Base-by-base conservation (phyloP, 2,329 filamentous ascomycete genomes). In the Cercospora citrullina region DNA sequence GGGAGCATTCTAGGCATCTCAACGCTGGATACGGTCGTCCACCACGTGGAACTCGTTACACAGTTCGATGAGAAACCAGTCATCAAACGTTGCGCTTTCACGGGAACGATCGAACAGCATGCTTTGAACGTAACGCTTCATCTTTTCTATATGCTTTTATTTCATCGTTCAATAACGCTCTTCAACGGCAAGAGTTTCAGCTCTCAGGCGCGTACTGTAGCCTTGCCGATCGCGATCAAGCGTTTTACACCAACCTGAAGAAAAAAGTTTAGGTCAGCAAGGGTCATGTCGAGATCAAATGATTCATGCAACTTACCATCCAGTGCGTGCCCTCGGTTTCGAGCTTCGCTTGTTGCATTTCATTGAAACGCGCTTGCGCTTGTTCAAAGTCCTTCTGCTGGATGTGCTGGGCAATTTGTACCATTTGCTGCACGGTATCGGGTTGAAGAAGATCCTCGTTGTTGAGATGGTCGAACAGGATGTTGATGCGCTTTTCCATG, bases 401-500 rank as follows among this genome's bases (percentile, higher is more conserved):
- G 12, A 84, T 73, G 51, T 78, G 76, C 64, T 75, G 75, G 23
- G 78, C 76, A 31, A 93, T 81, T 74, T 88, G 82, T 8, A 84
- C 84, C 74, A 94, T 83, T 77, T 89, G 84, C 69, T 87, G 84
- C 60, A 94, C 87, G 0, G 91, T 97, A 75, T 91, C 90, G 1
- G 91, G 87, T 81, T 91, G 91, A 64, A 98, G 84, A 48, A 97
- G 84, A 76, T 98, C 94, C 76, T 94, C 91, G 73, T 98, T 98
- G 85, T 98, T 99, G 58, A 99, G 85, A 79, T 97, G 93, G 77
- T 99, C 94, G 78, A 97, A 98, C n/a, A 99, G 84, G 60, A 97
- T 89, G 75, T 91, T 74, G 68, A 99, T 86, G 30, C 95, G 89
- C 82, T 97, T 97, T 79, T 97, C 92, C 2, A 94, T 95, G 78